Evolutionary conservation across 2,329 filamentous ascomycete species (phyloP).

Genomic region (Bipolaris gigantea): DNA sequence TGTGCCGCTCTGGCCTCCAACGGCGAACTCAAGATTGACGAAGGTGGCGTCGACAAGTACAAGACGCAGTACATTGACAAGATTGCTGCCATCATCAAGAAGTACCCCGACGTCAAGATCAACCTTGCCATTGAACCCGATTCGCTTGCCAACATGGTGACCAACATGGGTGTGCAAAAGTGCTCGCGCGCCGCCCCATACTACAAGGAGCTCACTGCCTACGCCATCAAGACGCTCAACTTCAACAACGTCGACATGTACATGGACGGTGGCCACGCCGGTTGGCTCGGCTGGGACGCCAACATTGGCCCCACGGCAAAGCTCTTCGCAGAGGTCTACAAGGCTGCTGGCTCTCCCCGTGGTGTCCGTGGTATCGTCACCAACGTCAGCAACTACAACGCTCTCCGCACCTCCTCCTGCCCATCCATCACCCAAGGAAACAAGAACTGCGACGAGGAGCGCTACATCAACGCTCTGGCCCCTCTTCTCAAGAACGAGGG

Average conservation of each 20-base stretch:
- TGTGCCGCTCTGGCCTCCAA: slow-evolving; percentile 66
- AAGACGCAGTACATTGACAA: slow-evolving; percentile 56
- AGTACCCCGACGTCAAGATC: slow-evolving; percentile 56
- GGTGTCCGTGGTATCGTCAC: slow-evolving; percentile 58
- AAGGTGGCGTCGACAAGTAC: slow-evolving; percentile 56
- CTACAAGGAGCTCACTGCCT: slow-evolving; percentile 60
- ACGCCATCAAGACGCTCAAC: slow-evolving; percentile 60
- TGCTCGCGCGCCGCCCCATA: slow-evolving; percentile 58
- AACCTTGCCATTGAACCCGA: slow-evolving; percentile 53
- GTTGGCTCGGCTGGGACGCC: slow-evolving; percentile 66
- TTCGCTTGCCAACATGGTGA: slow-evolving; percentile 62
- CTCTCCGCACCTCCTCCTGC: slow-evolving; percentile 51
- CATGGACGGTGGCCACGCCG: slow-evolving; percentile 64
- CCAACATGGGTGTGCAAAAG: slow-evolving; percentile 58
- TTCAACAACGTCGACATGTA: slow-evolving; percentile 66
- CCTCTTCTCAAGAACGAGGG: slow-evolving; percentile 53
- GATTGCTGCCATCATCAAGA: slow-evolving; percentile 57
- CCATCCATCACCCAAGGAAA: slow-evolving; percentile 51
- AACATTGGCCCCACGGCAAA: slow-evolving; percentile 58
- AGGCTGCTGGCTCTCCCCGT: slow-evolving; percentile 50
- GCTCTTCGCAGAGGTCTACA: slow-evolving; percentile 54
- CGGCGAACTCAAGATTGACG: slow-evolving; percentile 61
- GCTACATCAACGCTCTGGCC: slow-evolving; percentile 55
- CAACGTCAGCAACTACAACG: slow-evolving; percentile 64
- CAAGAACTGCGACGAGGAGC: slow-evolving; percentile 57